Percentiles rank a stretch among this genome's conserved stretches.
These are phyloP conservation scores for Magnaporthiopsis rhizophila DNA, from an alignment of 2,329 filamentous ascomycete genomes.

Conservation along the genomic window DNA sequence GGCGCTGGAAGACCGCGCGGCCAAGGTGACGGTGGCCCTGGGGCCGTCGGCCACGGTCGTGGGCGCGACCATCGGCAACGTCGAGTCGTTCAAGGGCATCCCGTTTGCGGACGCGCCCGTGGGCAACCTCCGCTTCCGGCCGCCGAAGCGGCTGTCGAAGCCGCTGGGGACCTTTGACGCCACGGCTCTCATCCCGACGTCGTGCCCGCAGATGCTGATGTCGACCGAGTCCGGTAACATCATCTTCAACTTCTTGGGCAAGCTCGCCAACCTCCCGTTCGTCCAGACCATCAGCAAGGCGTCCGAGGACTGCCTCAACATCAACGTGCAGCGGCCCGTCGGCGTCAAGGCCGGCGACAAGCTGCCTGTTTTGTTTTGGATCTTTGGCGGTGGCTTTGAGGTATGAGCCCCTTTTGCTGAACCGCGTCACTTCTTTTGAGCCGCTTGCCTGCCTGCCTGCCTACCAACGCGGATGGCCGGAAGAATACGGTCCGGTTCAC, in stretches of 20 bases:
- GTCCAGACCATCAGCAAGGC: conserved; percentile 46
- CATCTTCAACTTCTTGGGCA: conserved; percentile 36
- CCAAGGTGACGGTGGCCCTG: conserved; percentile 42
- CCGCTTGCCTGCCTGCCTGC: too few species aligned
- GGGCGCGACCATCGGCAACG: conserved; percentile 32
- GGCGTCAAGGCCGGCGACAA: conserved; percentile 46
- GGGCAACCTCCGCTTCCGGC: conserved; percentile 58
- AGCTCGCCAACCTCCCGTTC: conserved; percentile 46
- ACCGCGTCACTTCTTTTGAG: too few species aligned
- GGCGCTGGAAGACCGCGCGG: conserved; percentile 33
- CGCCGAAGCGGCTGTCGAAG: conserved; percentile 52
- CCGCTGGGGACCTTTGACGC: conserved; percentile 54
- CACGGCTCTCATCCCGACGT: conserved; percentile 40
- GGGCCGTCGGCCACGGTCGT: conserved; percentile 45
- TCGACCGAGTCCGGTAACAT: conserved; percentile 35
- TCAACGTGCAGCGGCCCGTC: conserved; percentile 51
- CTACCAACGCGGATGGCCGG: too few species aligned
- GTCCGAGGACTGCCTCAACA: conserved; percentile 56
- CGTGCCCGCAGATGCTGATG: conserved; percentile 67
- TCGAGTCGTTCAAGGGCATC: conserved; percentile 68
- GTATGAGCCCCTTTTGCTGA: conserved; percentile 11
- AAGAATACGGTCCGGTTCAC: too few species aligned
- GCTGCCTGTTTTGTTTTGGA: conserved; percentile 63
- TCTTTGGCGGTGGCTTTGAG: conserved; percentile 60
- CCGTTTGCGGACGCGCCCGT: conserved; percentile 66